Evolutionary conservation across 2,329 filamentous ascomycete species (phyloP).

Genomic region (Rugonectria rugulosa): DNA sequence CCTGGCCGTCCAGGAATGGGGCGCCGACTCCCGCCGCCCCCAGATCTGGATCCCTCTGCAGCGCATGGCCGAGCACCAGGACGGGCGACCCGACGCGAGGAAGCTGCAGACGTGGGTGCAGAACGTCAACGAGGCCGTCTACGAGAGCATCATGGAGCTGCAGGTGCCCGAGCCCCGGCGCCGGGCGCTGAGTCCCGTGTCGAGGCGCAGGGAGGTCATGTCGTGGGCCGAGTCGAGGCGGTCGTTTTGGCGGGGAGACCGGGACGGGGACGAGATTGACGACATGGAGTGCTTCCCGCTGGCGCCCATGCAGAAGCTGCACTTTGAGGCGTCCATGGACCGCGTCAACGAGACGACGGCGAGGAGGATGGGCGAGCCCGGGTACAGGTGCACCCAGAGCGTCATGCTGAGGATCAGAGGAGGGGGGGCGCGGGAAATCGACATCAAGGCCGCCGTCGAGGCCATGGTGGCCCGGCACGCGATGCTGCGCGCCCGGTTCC

Average conservation of each 20-base stretch:
- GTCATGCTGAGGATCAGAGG: constrained; percentile 56
- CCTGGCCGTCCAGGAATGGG: constrained; percentile 48
- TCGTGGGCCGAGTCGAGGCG: constrained; percentile 26
- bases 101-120: constrained; percentile 62
- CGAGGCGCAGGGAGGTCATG: constrained; percentile 13
- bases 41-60: constrained; percentile 58
- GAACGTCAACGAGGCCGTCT: constrained; percentile 57
- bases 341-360: constrained; percentile 42
- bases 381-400: constrained; percentile 60
- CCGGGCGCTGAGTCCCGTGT: not conserved
- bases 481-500: constrained; percentile 60
- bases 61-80: constrained; percentile 52
- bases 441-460: constrained; percentile 57
- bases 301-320: constrained; percentile 62
- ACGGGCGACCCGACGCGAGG: constrained; percentile 51
- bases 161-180: constrained; percentile 50
- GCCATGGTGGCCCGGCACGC: constrained; percentile 58
- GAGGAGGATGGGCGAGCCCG: constrained; percentile 38
- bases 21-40: constrained; percentile 46
- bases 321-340: constrained; percentile 57
- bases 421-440: constrained; percentile 49
- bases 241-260: constrained; percentile 43
- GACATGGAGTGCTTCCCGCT: constrained; percentile 52
- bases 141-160: constrained; percentile 55
- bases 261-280: constrained; percentile 29